Percentiles rank a stretch among this genome's conserved stretches.
Evolutionary conservation across 1,284 basidiomycete genomes (phyloP).

Genomic region (Anthracocystis setariae): DNA sequence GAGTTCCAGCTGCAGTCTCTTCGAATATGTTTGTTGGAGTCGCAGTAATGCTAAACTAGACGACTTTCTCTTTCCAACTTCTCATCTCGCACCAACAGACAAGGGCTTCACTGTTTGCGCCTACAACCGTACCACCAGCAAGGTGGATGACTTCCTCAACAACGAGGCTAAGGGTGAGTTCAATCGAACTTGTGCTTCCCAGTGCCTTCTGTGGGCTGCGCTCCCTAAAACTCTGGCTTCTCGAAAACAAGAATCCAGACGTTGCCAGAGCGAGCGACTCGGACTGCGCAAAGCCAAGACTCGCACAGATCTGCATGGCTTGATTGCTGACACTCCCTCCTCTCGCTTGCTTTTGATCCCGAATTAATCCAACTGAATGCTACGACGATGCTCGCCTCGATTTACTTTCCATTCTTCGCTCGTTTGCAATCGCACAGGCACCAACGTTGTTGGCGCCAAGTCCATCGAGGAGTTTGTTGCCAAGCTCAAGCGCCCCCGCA

Average conservation of each 20-base stretch:
- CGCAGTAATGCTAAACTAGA: slow-evolving; percentile 7
- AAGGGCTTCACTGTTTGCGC: slow-evolving; percentile 97
- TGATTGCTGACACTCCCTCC: slow-evolving; percentile 9
- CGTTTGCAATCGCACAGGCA: slow-evolving; percentile 72
- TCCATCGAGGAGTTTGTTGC: slow-evolving; percentile 84
- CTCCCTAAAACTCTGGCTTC: neutral
- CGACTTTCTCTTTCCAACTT: neutral
- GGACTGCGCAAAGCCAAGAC: neutral
- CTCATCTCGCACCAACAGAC: slow-evolving; percentile 71
- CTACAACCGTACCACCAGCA: slow-evolving; percentile 95
- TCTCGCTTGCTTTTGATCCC: neutral
- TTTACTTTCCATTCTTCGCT: neutral
- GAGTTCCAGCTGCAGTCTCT: neutral
- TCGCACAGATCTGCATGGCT: neutral
- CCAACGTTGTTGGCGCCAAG: slow-evolving; percentile 92
- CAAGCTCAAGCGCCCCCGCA: slow-evolving; percentile 73
- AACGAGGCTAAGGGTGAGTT: slow-evolving; percentile 94
- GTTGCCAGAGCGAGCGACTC: too few relatives aligned
- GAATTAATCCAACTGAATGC: neutral
- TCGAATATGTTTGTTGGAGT: neutral
- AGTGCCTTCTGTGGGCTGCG: neutral
- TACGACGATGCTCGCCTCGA: neutral
- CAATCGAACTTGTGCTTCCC: slow-evolving; percentile 18
- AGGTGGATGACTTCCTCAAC: slow-evolving; percentile 93
- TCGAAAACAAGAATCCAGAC: too few relatives aligned